Evolutionary conservation across 2,329 filamentous ascomycete genomes (phyloP).

Genomic region (Penicillium sp.): DNA sequence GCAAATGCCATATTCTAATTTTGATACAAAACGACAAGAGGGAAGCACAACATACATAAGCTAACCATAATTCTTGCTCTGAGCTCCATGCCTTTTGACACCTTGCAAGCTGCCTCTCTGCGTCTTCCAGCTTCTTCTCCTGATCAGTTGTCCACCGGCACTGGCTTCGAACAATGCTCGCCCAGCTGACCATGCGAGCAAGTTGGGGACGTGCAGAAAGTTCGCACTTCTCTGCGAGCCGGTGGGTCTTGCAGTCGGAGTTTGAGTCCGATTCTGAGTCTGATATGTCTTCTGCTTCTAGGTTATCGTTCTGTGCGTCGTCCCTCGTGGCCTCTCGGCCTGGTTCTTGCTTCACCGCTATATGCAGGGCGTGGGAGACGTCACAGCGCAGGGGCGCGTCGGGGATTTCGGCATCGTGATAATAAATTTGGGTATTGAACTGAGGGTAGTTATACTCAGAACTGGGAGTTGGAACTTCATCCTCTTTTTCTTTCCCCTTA

Average conservation of each 20-base stretch:
- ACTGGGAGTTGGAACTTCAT: background rate
- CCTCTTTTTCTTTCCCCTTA: conserved; percentile 22
- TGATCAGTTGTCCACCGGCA: conserved; percentile 35
- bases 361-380: conserved; percentile 22
- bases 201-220: conserved; percentile 19
- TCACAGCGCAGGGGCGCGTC: conserved; percentile 21
- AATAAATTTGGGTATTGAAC: background rate
- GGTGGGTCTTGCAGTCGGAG: conserved; percentile 15
- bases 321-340: conserved; percentile 4
- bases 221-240: conserved; percentile 12
- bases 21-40: background rate
- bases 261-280: conserved; percentile 10
- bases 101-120: conserved; percentile 32
- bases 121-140: conserved; percentile 32
- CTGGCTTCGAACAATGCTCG: conserved; percentile 32
- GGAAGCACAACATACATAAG: conserved; percentile 31
- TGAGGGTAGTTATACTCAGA: conserved; percentile 6
- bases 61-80: conserved; percentile 41
- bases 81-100: conserved; percentile 44
- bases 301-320: background rate
- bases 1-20: background rate
- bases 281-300: background rate
- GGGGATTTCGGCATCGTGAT: conserved; percentile 6
- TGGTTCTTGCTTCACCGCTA: conserved; percentile 28
- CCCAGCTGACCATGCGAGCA: conserved; percentile 35